phyloP scores from a whole-genome alignment of 2,329 filamentous ascomycete genomes.

The Westerdykella aurantiaca region DNA sequence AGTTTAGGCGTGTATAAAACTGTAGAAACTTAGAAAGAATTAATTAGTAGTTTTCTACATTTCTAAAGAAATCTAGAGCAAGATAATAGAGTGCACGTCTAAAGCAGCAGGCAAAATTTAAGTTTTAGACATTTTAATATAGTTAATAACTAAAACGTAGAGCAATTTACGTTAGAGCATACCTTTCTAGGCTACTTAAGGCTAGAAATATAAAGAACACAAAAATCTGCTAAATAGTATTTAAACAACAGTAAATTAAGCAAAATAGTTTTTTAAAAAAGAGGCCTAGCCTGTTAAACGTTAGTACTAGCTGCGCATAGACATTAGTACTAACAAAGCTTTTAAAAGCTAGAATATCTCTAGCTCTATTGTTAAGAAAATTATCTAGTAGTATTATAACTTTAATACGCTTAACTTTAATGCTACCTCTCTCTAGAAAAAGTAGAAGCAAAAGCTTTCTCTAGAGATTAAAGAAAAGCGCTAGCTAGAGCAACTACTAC shows the following conservation, averaged over 20 bases:
- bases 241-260: slow-evolving; percentile 19
- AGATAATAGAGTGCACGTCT: slow-evolving; percentile 39
- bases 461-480: slow-evolving; percentile 59
- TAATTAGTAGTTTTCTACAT: slow-evolving; percentile 52
- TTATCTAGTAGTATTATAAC: slow-evolving; percentile 15
- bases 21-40: slow-evolving; percentile 53
- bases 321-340: background rate
- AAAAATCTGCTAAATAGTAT: slow-evolving; percentile 29
- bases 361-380: slow-evolving; percentile 15
- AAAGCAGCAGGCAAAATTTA: slow-evolving; percentile 37
- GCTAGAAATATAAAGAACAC: slow-evolving; percentile 46
- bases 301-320: slow-evolving; percentile 45
- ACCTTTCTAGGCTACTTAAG: slow-evolving; percentile 58
- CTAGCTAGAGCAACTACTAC: slow-evolving; percentile 47
- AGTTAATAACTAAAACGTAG: slow-evolving; percentile 56
- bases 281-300: slow-evolving; percentile 50
- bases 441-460: slow-evolving; percentile 63
- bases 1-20: slow-evolving; percentile 62
- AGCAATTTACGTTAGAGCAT: slow-evolving; percentile 46
- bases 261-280: slow-evolving; percentile 47
- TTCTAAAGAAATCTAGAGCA: slow-evolving; percentile 55
- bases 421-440: slow-evolving; percentile 49
- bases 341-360: slow-evolving; percentile 9
- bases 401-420: slow-evolving; percentile 26
- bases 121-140: slow-evolving; percentile 53